phyloP scores from a whole-genome alignment of 2,329 filamentous ascomycete species.

The Elsinoe arachidis region DNA sequence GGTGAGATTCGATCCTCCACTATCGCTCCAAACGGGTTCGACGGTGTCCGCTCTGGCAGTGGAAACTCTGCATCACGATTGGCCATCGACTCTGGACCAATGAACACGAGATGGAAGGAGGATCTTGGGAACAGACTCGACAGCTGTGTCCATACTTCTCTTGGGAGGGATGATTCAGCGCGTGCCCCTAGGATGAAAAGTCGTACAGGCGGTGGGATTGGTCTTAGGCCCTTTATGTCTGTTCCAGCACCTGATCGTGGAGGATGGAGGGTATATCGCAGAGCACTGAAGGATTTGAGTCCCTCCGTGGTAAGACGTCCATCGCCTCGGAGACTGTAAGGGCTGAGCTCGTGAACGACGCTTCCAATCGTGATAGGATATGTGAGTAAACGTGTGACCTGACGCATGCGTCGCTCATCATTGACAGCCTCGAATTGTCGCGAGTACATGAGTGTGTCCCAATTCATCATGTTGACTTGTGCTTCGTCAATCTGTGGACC shows the following conservation, averaged over 20 bases:
- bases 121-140: slow-evolving; percentile 90
- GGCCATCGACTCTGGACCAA: slow-evolving; percentile 91
- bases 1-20: slow-evolving; percentile 84
- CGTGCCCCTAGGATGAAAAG: slow-evolving; percentile 90
- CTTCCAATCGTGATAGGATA: slow-evolving; percentile 90
- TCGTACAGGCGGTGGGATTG: slow-evolving; percentile 78
- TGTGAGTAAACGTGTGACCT: slow-evolving; percentile 85
- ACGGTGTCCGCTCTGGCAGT: slow-evolving; percentile 71
- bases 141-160: slow-evolving; percentile 88
- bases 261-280: slow-evolving; percentile 89
- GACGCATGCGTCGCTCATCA: slow-evolving; percentile 79
- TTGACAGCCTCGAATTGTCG: slow-evolving; percentile 87
- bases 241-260: slow-evolving; percentile 66
- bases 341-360: slow-evolving; percentile 86
- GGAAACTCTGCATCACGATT: slow-evolving; percentile 92
- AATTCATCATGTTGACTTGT: slow-evolving; percentile 93
- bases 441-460: slow-evolving; percentile 94
- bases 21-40: slow-evolving; percentile 88
- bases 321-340: slow-evolving; percentile 69
- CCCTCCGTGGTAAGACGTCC: slow-evolving; percentile 78
- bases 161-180: slow-evolving; percentile 91
- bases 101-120: slow-evolving; percentile 85
- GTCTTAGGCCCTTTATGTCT: slow-evolving; percentile 68
- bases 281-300: slow-evolving; percentile 82
- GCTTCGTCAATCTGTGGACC: slow-evolving; percentile 85